Evolutionary conservation across 1,139 yeast genomes (phyloP).

Genomic region (Suhomyces coccinellae): DNA sequence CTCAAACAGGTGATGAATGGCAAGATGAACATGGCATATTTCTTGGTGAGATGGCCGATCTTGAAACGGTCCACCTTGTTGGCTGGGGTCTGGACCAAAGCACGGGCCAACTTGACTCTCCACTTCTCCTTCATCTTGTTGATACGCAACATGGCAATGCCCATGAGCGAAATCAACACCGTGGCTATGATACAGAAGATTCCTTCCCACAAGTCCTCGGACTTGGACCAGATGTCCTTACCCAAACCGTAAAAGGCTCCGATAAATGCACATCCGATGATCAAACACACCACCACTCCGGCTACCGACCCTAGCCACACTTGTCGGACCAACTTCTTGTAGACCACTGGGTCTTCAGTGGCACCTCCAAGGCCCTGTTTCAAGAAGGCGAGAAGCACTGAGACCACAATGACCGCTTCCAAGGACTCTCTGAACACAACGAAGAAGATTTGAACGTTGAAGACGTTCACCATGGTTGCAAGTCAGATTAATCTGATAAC

Average conservation of each 20-base stretch:
- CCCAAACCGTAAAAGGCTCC: constrained; percentile 26
- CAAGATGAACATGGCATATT: constrained; percentile 40
- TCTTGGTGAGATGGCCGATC: constrained; percentile 29
- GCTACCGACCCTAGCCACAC: constrained; percentile 27
- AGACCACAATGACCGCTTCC: constrained; percentile 86
- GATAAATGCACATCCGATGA: constrained; percentile 27
- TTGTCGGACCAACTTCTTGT: constrained; percentile 53
- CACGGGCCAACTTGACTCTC: constrained; percentile 50
- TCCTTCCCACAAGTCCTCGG: constrained; percentile 33
- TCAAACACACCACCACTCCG: constrained; percentile 25
- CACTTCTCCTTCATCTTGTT: constrained; percentile 48
- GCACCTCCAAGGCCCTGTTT: constrained; percentile 75
- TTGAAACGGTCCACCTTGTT: constrained; percentile 18
- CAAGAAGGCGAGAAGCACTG: constrained; percentile 85
- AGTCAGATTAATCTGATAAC: constrained; percentile 2
- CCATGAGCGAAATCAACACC: constrained; percentile 29
- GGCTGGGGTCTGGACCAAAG: constrained; percentile 23
- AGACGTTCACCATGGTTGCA: constrained; percentile 37
- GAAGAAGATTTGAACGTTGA: constrained; percentile 68
- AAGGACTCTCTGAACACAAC: constrained; percentile 86
- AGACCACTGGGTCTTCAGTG: constrained; percentile 49
- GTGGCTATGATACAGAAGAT: constrained; percentile 28
- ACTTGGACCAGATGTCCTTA: constrained; percentile 23
- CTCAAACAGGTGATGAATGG: constrained; percentile 47
- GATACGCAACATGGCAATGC: constrained; percentile 30